A percentile compares a stretch with the other conserved stretches of the same genome.
phyloP scores from a whole-genome alignment of 2,329 filamentous ascomycete species.

The Neofusicoccum ribis region DNA sequence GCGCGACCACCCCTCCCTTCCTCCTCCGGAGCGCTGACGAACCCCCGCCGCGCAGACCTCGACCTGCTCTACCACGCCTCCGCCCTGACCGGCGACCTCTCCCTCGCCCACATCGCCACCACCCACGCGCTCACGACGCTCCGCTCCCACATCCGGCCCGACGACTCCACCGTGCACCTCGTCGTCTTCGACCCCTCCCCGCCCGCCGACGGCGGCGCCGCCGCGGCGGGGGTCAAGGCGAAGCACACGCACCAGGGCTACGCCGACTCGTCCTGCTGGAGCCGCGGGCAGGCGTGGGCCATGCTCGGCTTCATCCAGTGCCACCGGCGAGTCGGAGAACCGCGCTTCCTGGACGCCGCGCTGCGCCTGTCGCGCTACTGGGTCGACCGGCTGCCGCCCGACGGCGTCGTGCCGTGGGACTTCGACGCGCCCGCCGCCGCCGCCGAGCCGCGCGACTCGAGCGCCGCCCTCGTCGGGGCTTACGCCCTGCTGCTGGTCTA shows the following conservation, averaged over 20 bases:
- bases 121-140: slow-evolving; percentile 44
- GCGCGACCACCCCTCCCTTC: too few relatives aligned
- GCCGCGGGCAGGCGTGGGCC: slow-evolving; percentile 52
- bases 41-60: slow-evolving; percentile 36
- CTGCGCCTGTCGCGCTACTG: slow-evolving; percentile 48
- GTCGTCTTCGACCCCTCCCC: slow-evolving; percentile 50
- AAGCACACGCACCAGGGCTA: slow-evolving; percentile 53
- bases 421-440: slow-evolving; percentile 41
- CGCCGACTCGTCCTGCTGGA: slow-evolving; percentile 47
- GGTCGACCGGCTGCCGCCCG: slow-evolving; percentile 38
- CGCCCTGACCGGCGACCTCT: slow-evolving; percentile 30
- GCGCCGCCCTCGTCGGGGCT: slow-evolving; percentile 41
- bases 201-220: slow-evolving; percentile 24
- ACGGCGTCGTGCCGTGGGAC: slow-evolving; percentile 48
- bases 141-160: slow-evolving; percentile 42
- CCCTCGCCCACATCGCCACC: slow-evolving; percentile 38
- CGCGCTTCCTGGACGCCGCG: slow-evolving; percentile 42
- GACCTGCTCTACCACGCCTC: slow-evolving; percentile 47
- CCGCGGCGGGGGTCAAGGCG: slow-evolving; percentile 31
- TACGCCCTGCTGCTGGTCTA: slow-evolving; percentile 44
- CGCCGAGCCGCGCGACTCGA: slow-evolving; percentile 41
- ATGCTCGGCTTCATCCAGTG: slow-evolving; percentile 51
- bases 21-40: too few relatives aligned
- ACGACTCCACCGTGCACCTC: slow-evolving; percentile 45
- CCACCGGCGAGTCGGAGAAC: slow-evolving; percentile 44